Conservation (phyloP, 148 eudicot genomes). For the Dianthus caryophyllus region DNA sequence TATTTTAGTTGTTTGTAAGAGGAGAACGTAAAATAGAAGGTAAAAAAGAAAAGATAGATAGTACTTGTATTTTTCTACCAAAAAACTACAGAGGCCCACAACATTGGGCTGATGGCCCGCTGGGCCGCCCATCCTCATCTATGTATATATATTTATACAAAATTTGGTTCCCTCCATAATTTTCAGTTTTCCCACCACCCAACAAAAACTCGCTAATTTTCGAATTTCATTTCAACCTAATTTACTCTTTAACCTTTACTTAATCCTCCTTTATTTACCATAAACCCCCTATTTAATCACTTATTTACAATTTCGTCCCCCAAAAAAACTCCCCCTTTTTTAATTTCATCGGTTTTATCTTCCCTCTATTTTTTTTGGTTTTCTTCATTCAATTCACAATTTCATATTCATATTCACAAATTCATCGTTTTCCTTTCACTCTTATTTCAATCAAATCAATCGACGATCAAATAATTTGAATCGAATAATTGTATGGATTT, state of each 20-base stretch:
- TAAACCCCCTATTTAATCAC: conserved; percentile 4
- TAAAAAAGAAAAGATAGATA: too few relatives aligned
- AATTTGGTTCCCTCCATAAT: neutral
- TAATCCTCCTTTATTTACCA: conserved; percentile 3
- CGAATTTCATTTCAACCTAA: conserved; percentile 14
- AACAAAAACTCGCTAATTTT: neutral
- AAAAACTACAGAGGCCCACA: too few relatives aligned
- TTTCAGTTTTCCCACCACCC: neutral
- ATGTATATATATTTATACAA: too few relatives aligned
- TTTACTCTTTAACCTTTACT: neutral
- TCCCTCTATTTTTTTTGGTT: conserved; percentile 1
- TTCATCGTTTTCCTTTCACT: neutral
- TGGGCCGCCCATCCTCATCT: too few relatives aligned
- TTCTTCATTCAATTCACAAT: neutral
- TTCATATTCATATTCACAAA: neutral
- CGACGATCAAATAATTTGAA: neutral
- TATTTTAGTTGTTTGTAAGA: too few relatives aligned
- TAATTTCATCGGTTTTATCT: conserved; percentile 4
- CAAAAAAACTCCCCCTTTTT: neutral
- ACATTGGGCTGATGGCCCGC: too few relatives aligned
- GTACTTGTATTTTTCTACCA: too few relatives aligned
- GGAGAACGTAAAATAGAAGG: too few relatives aligned
- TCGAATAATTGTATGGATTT: neutral
- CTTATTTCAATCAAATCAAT: neutral
- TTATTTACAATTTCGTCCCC: neutral